Conservation (phyloP, 176 grass and related monocot genomes). For the Phoenix roebelenii region DNA sequence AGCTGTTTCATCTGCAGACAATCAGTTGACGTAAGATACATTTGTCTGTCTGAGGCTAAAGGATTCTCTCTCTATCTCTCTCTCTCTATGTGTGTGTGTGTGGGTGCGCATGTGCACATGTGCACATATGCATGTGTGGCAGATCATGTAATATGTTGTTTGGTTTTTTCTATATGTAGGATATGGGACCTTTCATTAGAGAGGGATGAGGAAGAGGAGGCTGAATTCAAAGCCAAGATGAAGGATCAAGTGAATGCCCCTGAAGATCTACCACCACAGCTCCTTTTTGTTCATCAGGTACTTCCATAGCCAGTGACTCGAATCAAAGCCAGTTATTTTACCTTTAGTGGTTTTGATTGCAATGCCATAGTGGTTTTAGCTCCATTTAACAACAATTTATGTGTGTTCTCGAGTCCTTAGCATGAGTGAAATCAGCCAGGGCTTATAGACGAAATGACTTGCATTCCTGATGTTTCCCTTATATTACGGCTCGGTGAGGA, state of each 20-base stretch:
- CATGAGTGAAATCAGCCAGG: no score
- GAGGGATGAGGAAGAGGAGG: constrained; percentile 84
- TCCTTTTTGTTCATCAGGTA: constrained; percentile 93
- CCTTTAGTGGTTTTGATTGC: no score
- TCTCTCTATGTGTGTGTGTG: no score
- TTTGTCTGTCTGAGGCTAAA: background rate
- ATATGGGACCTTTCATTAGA: constrained; percentile 89
- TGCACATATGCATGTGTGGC: no score
- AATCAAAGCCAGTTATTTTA: no score
- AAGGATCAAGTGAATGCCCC: constrained; percentile 72
- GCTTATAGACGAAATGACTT: no score
- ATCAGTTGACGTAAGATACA: constrained; percentile 67
- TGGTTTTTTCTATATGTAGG: constrained; percentile 16
- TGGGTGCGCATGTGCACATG: no score
- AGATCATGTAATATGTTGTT: background rate
- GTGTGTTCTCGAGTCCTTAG: no score
- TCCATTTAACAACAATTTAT: no score
- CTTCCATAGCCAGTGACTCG: background rate
- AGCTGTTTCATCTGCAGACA: constrained; percentile 72
- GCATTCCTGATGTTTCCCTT: no score
- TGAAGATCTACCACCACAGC: constrained; percentile 82
- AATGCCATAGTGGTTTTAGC: no score
- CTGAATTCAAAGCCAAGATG: constrained; percentile 72
- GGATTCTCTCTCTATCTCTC: background rate
- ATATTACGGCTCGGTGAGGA: no score